Evolutionary conservation across 306 rosid genomes (phyloP), one percentile per base, ranked within the genome.

Genomic region (Acmispon strigosus): DNA sequence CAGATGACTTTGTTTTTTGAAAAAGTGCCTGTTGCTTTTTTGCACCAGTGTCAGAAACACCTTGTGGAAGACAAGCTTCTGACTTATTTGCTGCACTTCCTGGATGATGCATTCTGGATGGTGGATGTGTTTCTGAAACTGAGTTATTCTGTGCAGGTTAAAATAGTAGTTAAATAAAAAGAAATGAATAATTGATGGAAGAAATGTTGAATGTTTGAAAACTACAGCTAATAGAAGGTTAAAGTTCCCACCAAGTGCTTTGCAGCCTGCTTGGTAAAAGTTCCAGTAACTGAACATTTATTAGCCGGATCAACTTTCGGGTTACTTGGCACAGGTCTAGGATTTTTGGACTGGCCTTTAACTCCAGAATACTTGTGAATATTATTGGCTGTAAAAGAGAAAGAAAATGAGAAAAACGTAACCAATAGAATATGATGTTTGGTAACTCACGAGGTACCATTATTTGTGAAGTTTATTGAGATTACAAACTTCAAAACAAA

Each of bases 1-100:
- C 92, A 43, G 98, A 90, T 45, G 86, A 90, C 76, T 84, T 94
- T 75, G 83, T 70, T 11, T 83, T 56, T 67, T 72, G 91, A 27
- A 61, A 47, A 49, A 70, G 87, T 66, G 73, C n/a, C 8, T 37
- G 66, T 53, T 53, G 85, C 79, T 8, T 66, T 67, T 76, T 81
- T 65, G 74, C 80, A 66, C 66, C 76, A 52, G 61, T n/a, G 48
- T 37, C 18, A 67, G 66, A 66, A 70, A 73, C 75, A 76, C 54
- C 78, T 64, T 48, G 82, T 44, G 83, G 62, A 32, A 68, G 72
- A 77, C 80, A 70, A 70, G 72, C 70, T 29, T 71, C 75, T 48
- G 72, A 69, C 36, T 78, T 83, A 11, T 56, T 78, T 62, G 75
- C 73, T 73, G 80, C 84, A 24, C 75, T 39, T 67, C 72, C 69